These are phyloP conservation scores for Dipteronia sinensis DNA, from an alignment of 345 rosid genomes.

Conservation along the genomic window DNA sequence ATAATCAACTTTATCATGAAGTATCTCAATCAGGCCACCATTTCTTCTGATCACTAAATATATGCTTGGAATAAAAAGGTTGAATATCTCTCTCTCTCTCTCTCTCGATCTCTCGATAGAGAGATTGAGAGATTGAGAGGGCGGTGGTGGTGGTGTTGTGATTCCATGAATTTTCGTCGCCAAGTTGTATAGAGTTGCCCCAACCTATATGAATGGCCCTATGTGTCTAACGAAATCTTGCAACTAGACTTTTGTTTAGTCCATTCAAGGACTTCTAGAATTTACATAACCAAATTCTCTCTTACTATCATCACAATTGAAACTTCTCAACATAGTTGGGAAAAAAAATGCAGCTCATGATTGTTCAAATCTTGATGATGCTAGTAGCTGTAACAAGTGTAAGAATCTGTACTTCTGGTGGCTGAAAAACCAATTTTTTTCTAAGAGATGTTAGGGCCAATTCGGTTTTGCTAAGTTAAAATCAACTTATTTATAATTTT, in stretches of 20 bases:
- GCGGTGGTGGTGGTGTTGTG: conserved; percentile 45
- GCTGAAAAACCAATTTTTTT: not conserved
- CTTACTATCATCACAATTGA: conserved; percentile 12
- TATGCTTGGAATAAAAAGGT: conserved; percentile 34
- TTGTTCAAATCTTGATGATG: conserved; percentile 9
- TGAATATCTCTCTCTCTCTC: conserved; percentile 12
- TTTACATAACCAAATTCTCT: not conserved
- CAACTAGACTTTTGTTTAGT: conserved; percentile 37
- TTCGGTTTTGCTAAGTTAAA: too few species aligned
- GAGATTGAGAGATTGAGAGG: conserved; percentile 28
- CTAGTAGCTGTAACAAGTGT: not conserved
- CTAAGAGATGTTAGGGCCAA: too few species aligned
- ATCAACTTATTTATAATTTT: too few species aligned
- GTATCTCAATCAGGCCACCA: conserved; percentile 18
- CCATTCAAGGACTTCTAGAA: conserved; percentile 22
- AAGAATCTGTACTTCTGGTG: not conserved
- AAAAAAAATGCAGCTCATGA: not conserved
- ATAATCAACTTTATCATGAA: conserved; percentile 16
- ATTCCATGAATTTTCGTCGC: conserved; percentile 38
- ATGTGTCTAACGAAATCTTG: conserved; percentile 28
- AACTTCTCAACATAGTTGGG: not conserved
- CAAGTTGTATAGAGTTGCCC: conserved; percentile 58
- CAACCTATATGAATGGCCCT: conserved; percentile 27
- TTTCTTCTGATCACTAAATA: conserved; percentile 31
- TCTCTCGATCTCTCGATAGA: too few species aligned